phyloP scores from a whole-genome alignment of 495 filamentous ascomycete species.

The Melanomma pulvis-pyrius region DNA sequence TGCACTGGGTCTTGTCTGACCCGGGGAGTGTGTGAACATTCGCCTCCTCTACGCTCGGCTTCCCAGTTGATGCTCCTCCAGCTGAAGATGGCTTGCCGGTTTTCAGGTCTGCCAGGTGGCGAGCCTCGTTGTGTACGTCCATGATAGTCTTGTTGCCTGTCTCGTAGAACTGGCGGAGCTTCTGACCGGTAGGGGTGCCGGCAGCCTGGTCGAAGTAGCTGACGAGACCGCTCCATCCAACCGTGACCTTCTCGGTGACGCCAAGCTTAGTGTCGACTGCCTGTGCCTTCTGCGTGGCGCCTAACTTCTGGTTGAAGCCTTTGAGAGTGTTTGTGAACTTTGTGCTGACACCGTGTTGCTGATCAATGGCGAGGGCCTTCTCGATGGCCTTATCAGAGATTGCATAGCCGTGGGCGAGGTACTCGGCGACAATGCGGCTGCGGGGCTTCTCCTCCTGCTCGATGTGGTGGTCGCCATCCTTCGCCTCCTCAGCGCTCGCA shows the following conservation, averaged over 20 bases:
- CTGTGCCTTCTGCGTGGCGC: constrained; percentile 78
- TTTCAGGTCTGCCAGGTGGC: constrained; percentile 84
- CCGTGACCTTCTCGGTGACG: constrained; percentile 70
- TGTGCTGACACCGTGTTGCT: constrained; percentile 81
- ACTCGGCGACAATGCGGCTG: constrained; percentile 89
- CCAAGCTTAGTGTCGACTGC: constrained; percentile 77
- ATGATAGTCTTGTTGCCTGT: constrained; percentile 79
- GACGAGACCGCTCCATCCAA: constrained; percentile 66
- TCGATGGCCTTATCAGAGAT: constrained; percentile 84
- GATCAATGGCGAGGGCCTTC: constrained; percentile 82
- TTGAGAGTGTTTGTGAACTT: constrained; percentile 73
- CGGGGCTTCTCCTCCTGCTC: constrained; percentile 94
- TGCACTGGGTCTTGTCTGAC: constrained; percentile 51
- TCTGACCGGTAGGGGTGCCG: constrained; percentile 81
- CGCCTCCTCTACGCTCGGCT: constrained; percentile 30
- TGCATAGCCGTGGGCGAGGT: constrained; percentile 89
- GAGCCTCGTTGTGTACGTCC: constrained; percentile 90
- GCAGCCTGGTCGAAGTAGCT: constrained; percentile 93
- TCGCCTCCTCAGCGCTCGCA: constrained; percentile 40
- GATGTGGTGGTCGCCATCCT: constrained; percentile 63
- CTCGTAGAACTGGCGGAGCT: constrained; percentile 82
- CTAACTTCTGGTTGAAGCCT: constrained; percentile 70
- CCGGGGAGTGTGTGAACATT: constrained; percentile 40
- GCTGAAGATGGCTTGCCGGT: constrained; percentile 56
- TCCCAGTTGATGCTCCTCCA: constrained; percentile 16